Evolutionary conservation across 805 yeast genomes (phyloP).

Genomic region (Teunomyces aglyptinius): DNA sequence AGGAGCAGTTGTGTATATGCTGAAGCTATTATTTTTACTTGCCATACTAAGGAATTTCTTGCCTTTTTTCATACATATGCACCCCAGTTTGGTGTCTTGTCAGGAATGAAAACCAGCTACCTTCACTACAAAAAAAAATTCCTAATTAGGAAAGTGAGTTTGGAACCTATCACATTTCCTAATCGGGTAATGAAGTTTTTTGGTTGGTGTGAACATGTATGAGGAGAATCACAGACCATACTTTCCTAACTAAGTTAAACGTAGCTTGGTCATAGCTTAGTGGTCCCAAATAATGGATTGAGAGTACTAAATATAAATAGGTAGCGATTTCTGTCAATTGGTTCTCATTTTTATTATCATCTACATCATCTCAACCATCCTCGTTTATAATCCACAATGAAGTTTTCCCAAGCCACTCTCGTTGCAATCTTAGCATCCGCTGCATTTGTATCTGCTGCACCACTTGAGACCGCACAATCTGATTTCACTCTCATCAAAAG

Average conservation of each 20-base stretch:
- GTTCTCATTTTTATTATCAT: neutral
- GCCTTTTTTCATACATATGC: neutral
- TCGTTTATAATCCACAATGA: slow-evolving; percentile 25
- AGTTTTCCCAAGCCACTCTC: slow-evolving; percentile 38
- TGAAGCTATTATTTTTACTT: neutral
- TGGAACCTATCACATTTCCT: slow-evolving; percentile 16
- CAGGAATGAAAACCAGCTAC: neutral
- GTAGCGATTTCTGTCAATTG: neutral
- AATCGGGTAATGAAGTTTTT: slow-evolving; percentile 17
- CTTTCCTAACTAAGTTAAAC: slow-evolving; percentile 8
- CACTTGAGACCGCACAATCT: slow-evolving; percentile 18
- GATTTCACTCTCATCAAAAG: slow-evolving; percentile 31
- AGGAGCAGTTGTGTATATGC: neutral
- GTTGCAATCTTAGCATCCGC: slow-evolving; percentile 40
- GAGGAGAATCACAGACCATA: slow-evolving; percentile 5
- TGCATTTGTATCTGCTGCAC: slow-evolving; percentile 37
- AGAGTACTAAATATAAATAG: neutral
- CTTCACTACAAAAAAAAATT: slow-evolving; percentile 12
- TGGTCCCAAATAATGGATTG: no score
- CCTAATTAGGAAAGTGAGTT: slow-evolving; percentile 18
- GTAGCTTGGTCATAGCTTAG: neutral
- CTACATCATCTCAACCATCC: slow-evolving; percentile 1
- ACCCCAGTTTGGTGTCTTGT: neutral
- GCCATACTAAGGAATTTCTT: neutral
- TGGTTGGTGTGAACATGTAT: slow-evolving; percentile 1